These are phyloP conservation scores for Musa schizocarpa DNA, from an alignment of 176 grass and related monocot genomes.

Conservation along the genomic window DNA sequence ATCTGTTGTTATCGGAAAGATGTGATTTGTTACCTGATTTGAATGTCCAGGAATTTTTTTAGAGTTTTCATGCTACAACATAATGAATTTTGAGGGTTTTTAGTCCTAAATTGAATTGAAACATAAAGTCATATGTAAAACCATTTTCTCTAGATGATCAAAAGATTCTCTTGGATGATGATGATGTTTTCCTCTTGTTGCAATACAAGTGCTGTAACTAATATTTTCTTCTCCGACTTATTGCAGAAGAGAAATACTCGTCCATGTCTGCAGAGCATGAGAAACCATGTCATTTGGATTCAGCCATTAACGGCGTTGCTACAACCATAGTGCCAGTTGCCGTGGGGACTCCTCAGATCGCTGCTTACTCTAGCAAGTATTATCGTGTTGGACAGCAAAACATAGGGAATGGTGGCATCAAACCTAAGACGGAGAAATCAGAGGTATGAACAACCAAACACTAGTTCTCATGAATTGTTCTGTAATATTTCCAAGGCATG, in stretches of 20 bases:
- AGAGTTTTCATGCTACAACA: too few relatives aligned
- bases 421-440: constrained; percentile 37
- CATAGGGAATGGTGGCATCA: constrained; percentile 41
- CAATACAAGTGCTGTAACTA: background rate
- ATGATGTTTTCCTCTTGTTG: background rate
- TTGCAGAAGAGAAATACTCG: constrained; percentile 46
- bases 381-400: constrained; percentile 30
- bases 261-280: constrained; percentile 44
- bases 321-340: constrained; percentile 26
- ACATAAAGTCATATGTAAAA: too few relatives aligned
- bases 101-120: too few relatives aligned
- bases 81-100: too few relatives aligned
- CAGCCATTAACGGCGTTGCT: constrained; percentile 43
- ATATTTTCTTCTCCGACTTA: background rate
- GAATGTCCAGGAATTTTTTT: too few relatives aligned
- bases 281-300: constrained; percentile 31
- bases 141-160: too few relatives aligned
- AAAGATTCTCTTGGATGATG: too few relatives aligned
- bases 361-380: constrained; percentile 47
- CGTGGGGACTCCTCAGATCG: constrained; percentile 35
- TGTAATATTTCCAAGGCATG: constrained; percentile 20
- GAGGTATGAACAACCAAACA: constrained; percentile 18
- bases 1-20: too few relatives aligned
- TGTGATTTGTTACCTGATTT: background rate
- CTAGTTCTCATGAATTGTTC: constrained; percentile 19